Evolutionary conservation across 208 protist genomes (phyloP).

Genomic region (Leishmania turanica): DNA sequence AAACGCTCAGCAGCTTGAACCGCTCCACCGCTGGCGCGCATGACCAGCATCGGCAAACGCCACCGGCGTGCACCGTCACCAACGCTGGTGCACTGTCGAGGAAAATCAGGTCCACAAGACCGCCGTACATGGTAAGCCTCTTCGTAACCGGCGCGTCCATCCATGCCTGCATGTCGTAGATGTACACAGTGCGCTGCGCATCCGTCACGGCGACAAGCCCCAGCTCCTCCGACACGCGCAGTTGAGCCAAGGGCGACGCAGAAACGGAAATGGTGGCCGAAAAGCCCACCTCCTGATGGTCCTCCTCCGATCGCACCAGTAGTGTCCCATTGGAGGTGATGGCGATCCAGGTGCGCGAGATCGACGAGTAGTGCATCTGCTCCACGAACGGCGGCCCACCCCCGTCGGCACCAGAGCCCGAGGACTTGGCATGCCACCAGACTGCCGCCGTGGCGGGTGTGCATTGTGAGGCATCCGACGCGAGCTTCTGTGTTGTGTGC

Average conservation of each 20-base stretch:
- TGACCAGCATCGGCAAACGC: conserved; percentile 55
- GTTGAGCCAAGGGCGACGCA: conserved; percentile 17
- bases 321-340: conserved; percentile 47
- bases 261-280: conserved; percentile 25
- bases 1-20: conserved; percentile 35
- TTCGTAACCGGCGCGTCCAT: conserved; percentile 15
- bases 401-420: not conserved
- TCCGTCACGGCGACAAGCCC: conserved; percentile 56
- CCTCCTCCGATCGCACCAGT: conserved; percentile 47
- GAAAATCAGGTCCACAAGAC: conserved; percentile 35
- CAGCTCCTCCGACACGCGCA: conserved; percentile 66
- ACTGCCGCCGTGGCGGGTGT: not conserved
- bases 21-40: conserved; percentile 48
- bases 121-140: conserved; percentile 13
- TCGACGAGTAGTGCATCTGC: conserved; percentile 61
- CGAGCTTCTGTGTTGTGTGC: conserved; percentile 36
- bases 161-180: conserved; percentile 60
- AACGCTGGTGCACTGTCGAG: conserved; percentile 47
- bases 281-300: conserved; percentile 24
- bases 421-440: conserved; percentile 8
- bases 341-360: conserved; percentile 44
- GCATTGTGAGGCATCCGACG: conserved; percentile 6
- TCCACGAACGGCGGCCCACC: conserved; percentile 16
- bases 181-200: conserved; percentile 34
- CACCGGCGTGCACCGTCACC: conserved; percentile 46